Conservation (phyloP, 805 yeast genomes). For the Sugiyamaella smithiae region DNA sequence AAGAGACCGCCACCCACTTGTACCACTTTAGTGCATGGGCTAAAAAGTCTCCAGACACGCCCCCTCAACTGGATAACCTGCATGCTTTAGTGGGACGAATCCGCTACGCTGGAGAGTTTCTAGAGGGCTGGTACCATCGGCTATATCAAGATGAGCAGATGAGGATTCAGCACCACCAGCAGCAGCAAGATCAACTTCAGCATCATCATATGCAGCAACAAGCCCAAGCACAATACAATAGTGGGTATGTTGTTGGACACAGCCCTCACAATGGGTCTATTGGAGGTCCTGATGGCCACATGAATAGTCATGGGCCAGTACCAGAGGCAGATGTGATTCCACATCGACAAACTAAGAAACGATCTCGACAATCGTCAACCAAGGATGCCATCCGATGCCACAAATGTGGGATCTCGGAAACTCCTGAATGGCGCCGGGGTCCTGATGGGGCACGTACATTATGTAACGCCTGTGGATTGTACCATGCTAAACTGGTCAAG, state of each 20-base stretch:
- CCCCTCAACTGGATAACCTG: conserved; percentile 19
- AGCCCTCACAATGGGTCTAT: not conserved
- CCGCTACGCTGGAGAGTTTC: conserved; percentile 19
- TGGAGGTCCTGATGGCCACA: not conserved
- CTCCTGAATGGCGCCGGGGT: conserved; percentile 85
- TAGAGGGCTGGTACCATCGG: conserved; percentile 24
- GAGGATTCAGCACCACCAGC: conserved; percentile 24
- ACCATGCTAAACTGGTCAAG: conserved; percentile 64
- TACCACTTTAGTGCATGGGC: conserved; percentile 17
- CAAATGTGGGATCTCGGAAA: conserved; percentile 53
- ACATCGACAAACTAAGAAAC: conserved; percentile 18
- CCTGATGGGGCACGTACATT: conserved; percentile 73
- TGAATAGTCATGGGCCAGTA: not conserved
- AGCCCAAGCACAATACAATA: not conserved
- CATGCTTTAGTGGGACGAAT: conserved; percentile 19
- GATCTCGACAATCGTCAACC: conserved; percentile 14
- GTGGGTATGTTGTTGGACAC: not conserved
- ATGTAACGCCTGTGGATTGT: conserved; percentile 82
- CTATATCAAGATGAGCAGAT: conserved; percentile 14
- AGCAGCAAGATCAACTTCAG: conserved; percentile 35
- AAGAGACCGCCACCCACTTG: conserved; percentile 23
- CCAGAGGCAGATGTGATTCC: conserved; percentile 2
- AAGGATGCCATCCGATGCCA: conserved; percentile 35
- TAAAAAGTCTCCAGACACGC: conserved; percentile 12
- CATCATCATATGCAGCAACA: conserved; percentile 19